Base-by-base conservation (phyloP, 1,139 yeast species). In the Petasospora rhodanensis region DNA sequence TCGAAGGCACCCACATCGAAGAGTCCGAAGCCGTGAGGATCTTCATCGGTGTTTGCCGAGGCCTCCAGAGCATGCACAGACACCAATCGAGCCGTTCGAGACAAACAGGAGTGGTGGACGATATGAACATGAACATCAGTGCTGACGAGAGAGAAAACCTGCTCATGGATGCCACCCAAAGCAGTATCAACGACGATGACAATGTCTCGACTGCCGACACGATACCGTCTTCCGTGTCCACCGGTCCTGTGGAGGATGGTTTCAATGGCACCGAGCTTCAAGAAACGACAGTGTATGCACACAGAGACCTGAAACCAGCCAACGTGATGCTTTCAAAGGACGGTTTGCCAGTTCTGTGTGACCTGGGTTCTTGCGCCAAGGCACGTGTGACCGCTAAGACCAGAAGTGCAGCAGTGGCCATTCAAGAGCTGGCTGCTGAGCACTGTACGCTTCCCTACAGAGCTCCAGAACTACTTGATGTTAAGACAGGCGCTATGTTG, bases 381-480 rank as follows among this genome's bases (percentile, higher is more conserved):
- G 93, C 95, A 0, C 63, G 82, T 4, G 52, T 74, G 5, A 51
- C 59, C 1, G 65, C 83, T 2, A 62, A 64, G 18, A 67, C 76
- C 1, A 68, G 93, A 34, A 80, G 79, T 28, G 80, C 81, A 46
- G 93, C 95, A 0, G 62, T 85, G 20, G 72, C 80, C 12, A 59
- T 86, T 24, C 91, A 85, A 38, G 96, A 87, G 50, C 66, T 75
- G 53, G 87, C 94, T 5, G 85, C 79, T 40, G 94, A 83, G 51
- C 87, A 84, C 55, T 85, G 95, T 52, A 83, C 95, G 2, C 62
- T 85, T 39, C 91, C 94, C 0, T 89, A 82, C 56, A 63, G 95
- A 24, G 95, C 96, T 0, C 97, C 97, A 0, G 97, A 89, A 52
- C 64, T 89, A 28, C 64, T 87, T 39, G 93, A 85, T 47, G 83